Percentiles rank a stretch among this genome's conserved stretches.
Evolutionary conservation across 116 monocot species (phyloP).

Genomic region (Cymodocea nodosa): DNA sequence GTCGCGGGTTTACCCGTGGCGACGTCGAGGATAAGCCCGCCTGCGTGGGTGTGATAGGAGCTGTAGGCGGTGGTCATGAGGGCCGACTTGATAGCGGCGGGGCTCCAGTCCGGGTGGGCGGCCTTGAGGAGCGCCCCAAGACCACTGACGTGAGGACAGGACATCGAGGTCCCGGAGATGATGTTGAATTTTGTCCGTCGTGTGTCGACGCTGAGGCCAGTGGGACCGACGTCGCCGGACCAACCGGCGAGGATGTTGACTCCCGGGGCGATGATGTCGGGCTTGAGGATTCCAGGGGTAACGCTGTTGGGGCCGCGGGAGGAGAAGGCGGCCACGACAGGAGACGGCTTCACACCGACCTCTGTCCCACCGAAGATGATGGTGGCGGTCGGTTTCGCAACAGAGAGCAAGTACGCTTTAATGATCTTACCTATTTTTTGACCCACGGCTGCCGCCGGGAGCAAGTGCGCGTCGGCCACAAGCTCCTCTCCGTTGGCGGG

Average conservation of each 20-base stretch:
- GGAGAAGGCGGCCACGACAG: constrained; percentile 20
- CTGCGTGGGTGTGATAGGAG: background rate
- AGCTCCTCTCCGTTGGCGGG: constrained; percentile 22
- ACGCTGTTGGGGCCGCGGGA: constrained; percentile 18
- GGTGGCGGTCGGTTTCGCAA: constrained; percentile 3
- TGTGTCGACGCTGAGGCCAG: constrained; percentile 8
- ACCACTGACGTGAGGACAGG: constrained; percentile 25
- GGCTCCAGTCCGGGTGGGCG: constrained; percentile 19
- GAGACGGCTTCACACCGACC: constrained; percentile 10
- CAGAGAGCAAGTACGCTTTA: constrained; percentile 14
- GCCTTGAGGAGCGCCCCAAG: constrained; percentile 19
- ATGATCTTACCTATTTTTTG: constrained; percentile 8
- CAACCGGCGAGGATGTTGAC: constrained; percentile 33
- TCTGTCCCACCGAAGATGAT: constrained; percentile 17
- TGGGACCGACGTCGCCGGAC: constrained; percentile 11
- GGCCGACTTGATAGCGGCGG: constrained; percentile 20
- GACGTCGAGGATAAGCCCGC: constrained; percentile 1
- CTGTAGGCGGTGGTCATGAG: constrained; percentile 26
- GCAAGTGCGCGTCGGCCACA: constrained; percentile 16
- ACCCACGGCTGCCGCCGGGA: constrained; percentile 15
- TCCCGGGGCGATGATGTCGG: constrained; percentile 23
- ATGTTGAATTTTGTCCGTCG: constrained; percentile 16
- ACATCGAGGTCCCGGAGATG: constrained; percentile 35
- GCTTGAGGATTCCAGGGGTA: constrained; percentile 21
- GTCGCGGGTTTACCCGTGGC: constrained; percentile 4